Evolutionary conservation across 257 asterid genomes (phyloP).

Genomic region (Paulownia fortunei): DNA sequence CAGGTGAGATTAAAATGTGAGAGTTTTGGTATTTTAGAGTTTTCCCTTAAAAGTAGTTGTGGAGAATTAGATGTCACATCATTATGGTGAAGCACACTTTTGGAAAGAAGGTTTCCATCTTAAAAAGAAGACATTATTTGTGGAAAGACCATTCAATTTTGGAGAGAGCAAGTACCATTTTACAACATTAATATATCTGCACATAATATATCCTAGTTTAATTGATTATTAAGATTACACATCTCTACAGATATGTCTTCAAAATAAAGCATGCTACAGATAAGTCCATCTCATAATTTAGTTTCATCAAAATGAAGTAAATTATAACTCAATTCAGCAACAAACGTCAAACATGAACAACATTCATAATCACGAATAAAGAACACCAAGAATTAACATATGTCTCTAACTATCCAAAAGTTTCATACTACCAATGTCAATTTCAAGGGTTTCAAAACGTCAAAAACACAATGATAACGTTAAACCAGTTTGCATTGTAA

Average conservation of each 20-base stretch:
- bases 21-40: not conserved
- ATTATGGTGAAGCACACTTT: not conserved
- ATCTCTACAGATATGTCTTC: not conserved
- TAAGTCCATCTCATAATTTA: not conserved
- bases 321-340: conserved; percentile 29
- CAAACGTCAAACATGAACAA: conserved; percentile 6
- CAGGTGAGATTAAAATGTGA: conserved; percentile 6
- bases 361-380: conserved; percentile 21
- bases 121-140: not conserved
- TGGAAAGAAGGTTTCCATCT: not conserved
- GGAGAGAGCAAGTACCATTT: not conserved
- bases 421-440: not conserved
- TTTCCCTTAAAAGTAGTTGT: not conserved
- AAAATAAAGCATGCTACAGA: conserved; percentile 13
- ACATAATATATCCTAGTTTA: conserved; percentile 9
- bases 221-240: not conserved
- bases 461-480: conserved; percentile 23
- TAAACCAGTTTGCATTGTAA: conserved; percentile 27
- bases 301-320: conserved; percentile 21
- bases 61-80: not conserved
- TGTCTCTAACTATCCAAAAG: not conserved
- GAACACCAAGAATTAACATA: not conserved
- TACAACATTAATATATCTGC: too few relatives aligned
- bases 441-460: conserved; percentile 31
- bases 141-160: not conserved